These are phyloP conservation scores for Fonsecaea pedrosoi DNA, from an alignment of 2,329 filamentous ascomycete species.

Conservation along the genomic window DNA sequence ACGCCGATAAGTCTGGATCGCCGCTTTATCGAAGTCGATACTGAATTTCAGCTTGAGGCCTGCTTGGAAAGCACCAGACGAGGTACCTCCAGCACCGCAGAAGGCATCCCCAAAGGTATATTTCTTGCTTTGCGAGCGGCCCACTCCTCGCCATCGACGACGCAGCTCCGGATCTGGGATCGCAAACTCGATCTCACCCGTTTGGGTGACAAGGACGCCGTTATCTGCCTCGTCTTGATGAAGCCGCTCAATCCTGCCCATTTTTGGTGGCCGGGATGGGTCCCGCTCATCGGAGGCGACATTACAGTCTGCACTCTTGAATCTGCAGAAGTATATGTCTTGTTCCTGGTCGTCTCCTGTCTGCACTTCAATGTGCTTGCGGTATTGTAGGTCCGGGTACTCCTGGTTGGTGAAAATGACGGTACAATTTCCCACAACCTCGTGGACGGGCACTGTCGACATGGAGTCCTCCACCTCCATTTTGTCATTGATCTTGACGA, in stretches of 20 bases:
- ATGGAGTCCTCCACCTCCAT: neutral
- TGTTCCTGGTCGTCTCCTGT: neutral
- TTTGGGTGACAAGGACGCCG: neutral
- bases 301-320: neutral
- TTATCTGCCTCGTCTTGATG: slow-evolving; percentile 3
- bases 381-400: slow-evolving; percentile 48
- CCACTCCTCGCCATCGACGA: slow-evolving; percentile 16
- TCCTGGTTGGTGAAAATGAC: slow-evolving; percentile 64
- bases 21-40: slow-evolving; percentile 67
- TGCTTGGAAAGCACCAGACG: slow-evolving; percentile 65
- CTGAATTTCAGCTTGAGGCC: slow-evolving; percentile 67
- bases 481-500: slow-evolving; percentile 28
- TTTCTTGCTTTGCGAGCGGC: slow-evolving; percentile 37
- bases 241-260: slow-evolving; percentile 16
- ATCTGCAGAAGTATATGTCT: slow-evolving; percentile 27
- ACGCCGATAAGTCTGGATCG: slow-evolving; percentile 62
- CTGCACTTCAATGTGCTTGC: slow-evolving; percentile 42
- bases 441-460: slow-evolving; percentile 44
- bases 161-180: slow-evolving; percentile 11
- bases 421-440: slow-evolving; percentile 51
- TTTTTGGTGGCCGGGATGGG: neutral
- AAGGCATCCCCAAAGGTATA: slow-evolving; percentile 77
- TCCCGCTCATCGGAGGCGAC: neutral
- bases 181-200: neutral
- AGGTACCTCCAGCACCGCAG: slow-evolving; percentile 74